Evolutionary conservation across 129 eudicot genomes (phyloP).

Genomic region (Artemisia tridentata): DNA sequence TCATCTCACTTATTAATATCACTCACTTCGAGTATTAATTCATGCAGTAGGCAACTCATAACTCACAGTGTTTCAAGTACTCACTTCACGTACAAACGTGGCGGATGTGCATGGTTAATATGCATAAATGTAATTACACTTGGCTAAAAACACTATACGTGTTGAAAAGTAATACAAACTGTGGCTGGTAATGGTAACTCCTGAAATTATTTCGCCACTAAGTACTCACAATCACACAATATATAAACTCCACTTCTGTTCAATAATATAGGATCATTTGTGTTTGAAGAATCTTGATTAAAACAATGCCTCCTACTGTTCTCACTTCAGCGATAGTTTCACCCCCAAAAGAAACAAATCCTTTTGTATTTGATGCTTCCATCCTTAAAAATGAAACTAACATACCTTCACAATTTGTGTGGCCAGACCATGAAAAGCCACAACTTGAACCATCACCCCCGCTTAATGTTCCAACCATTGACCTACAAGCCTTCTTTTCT

Average conservation of each 20-base stretch:
- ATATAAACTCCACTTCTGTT: slow-evolving; percentile 7
- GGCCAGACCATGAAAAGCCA: slow-evolving; percentile 88
- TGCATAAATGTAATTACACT: too few species aligned
- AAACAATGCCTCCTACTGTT: slow-evolving; percentile 20
- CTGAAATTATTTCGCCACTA: too few species aligned
- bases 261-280: slow-evolving; percentile 18
- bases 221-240: background rate
- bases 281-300: background rate
- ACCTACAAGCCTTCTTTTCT: slow-evolving; percentile 56
- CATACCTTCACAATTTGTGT: slow-evolving; percentile 77
- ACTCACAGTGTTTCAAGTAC: too few species aligned
- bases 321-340: slow-evolving; percentile 19
- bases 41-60: too few species aligned
- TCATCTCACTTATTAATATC: too few species aligned
- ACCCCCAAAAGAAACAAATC: slow-evolving; percentile 23
- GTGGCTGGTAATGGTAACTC: too few species aligned
- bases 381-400: slow-evolving; percentile 41
- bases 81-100: too few species aligned
- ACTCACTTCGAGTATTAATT: too few species aligned
- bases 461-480: slow-evolving; percentile 66
- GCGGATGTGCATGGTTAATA: too few species aligned
- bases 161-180: too few species aligned
- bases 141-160: too few species aligned
- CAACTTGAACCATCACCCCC: slow-evolving; percentile 40
- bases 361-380: slow-evolving; percentile 59